Evolutionary conservation across 495 filamentous ascomycete genomes (phyloP).

Genomic region (Penicillium nucicola): DNA sequence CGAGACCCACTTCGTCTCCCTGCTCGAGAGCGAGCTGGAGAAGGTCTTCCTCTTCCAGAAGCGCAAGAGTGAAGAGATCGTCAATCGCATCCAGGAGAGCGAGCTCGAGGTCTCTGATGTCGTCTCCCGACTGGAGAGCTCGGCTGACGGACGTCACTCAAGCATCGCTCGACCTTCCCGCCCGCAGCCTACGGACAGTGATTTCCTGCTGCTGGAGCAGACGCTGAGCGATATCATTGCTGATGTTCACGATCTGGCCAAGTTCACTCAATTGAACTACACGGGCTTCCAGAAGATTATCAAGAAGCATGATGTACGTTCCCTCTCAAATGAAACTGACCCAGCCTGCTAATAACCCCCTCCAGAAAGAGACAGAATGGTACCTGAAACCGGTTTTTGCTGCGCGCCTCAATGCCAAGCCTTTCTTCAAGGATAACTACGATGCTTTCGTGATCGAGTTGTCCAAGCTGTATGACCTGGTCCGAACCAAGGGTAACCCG

Average conservation of each 20-base stretch:
- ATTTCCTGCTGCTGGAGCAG: conserved; percentile 91
- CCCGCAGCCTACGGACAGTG: conserved; percentile 67
- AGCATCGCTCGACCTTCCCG: conserved; percentile 18
- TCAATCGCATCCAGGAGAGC: conserved; percentile 77
- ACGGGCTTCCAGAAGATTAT: conserved; percentile 99
- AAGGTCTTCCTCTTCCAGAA: conserved; percentile 97
- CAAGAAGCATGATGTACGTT: conserved; percentile 95
- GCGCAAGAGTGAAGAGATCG: conserved; percentile 91
- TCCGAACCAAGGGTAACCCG: conserved; percentile 87
- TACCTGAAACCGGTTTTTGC: conserved; percentile 92
- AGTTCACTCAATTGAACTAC: conserved; percentile 98
- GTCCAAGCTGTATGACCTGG: conserved; percentile 91
- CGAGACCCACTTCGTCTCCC: conserved; percentile 80
- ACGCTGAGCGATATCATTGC: conserved; percentile 97
- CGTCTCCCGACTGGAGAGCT: conserved; percentile 61
- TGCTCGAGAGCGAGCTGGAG: conserved; percentile 88
- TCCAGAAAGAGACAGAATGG: conserved; percentile 91
- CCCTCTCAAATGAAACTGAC: not conserved
- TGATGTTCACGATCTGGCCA: conserved; percentile 96
- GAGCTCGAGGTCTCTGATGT: conserved; percentile 90
- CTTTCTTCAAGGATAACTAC: conserved; percentile 98
- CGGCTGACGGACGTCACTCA: conserved; percentile 18
- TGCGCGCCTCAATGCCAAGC: conserved; percentile 86
- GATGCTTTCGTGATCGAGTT: conserved; percentile 94
- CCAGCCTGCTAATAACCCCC: conserved; percentile 11